A percentile compares a stretch with the other conserved stretches of the same genome.
phyloP scores from a whole-genome alignment of 2,329 filamentous ascomycete species.

The Sclerotinia subarctica region DNA sequence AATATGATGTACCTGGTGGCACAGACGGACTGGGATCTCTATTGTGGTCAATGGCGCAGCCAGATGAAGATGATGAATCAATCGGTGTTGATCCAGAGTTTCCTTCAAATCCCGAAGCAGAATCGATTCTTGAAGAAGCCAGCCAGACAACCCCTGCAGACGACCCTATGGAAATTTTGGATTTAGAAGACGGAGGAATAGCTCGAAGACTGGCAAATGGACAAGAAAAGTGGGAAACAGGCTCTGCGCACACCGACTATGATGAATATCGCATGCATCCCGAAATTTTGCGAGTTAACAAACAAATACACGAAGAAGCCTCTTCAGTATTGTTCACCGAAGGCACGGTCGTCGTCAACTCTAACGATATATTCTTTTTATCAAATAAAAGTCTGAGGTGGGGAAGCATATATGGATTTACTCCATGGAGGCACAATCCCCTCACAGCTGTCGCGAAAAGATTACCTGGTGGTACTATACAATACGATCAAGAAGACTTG shows the following conservation, averaged over 20 bases:
- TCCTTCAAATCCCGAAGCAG: constrained; percentile 6
- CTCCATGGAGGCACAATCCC: constrained; percentile 26
- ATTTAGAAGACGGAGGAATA: constrained; percentile 2
- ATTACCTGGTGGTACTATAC: constrained; percentile 1
- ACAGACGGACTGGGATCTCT: neutral
- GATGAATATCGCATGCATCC: constrained; percentile 18
- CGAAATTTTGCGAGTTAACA: constrained; percentile 23
- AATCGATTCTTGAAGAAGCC: constrained; percentile 6
- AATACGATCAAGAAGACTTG: constrained; percentile 14
- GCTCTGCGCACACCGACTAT: neutral
- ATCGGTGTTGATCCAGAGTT: neutral
- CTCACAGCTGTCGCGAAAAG: constrained; percentile 15
- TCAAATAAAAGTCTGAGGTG: constrained; percentile 9
- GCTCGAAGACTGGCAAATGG: neutral
- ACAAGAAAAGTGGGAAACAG: neutral
- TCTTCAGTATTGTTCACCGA: constrained; percentile 23
- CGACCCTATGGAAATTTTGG: neutral
- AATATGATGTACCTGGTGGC: neutral
- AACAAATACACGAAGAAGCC: constrained; percentile 26
- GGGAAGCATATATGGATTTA: constrained; percentile 5
- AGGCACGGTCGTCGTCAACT: constrained; percentile 20
- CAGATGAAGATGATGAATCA: no score
- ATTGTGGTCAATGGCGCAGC: neutral
- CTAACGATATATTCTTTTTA: constrained; percentile 27
- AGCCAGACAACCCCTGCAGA: neutral